Evolutionary conservation across 2,329 filamentous ascomycete genomes (phyloP), one percentile per base, ranked within the genome.

Genomic region (Penicillium sp.): DNA sequence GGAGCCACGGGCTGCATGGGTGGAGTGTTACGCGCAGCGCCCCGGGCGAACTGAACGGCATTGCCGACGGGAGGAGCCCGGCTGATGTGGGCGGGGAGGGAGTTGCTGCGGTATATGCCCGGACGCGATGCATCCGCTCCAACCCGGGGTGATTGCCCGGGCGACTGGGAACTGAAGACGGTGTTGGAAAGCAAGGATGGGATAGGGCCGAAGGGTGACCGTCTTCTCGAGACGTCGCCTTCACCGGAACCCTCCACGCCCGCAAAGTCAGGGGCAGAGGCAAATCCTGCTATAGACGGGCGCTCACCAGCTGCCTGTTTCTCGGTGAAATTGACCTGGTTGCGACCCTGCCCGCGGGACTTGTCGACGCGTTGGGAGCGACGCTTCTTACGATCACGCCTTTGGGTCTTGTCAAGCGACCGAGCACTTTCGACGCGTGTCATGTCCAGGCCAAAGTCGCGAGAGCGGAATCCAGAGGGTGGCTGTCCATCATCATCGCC

Each of bases 101-200:
- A 65, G 27, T 59, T 62, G 11, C 60, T 61, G 8, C 62, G 60
- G 7, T 51, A 49, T 1, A 65, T 43, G 7, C 48, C 50, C 8
- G 51, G 51, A 10, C 44, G 47, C 14, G 48, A 40, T 2, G 43
- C 41, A 2, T 34, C 35, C n/a, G 45, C 13, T n/a, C 54, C 54
- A 2, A 45, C 14, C 4, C 30, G 47, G 7, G 49, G 36, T 0
- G 44, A 43, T 4, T 31, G 26, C 2, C 14, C 39, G 0, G 55
- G 45, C 4, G 41, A 37, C 16, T 50, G 48, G 9, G 54, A 47
- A 40, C 43, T 61, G 14, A 65, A 65, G 4, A 65, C 61, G 1
- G 62, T 65, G 43, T 64, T 65, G 13, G 61, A 61, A 7, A 65
- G 42, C 27, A 65, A 25, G 1, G 58, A 58, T 2, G 60, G 60